Conservation (phyloP, 1,284 basidiomycete species). For the Ganoderma lingzhi region DNA sequence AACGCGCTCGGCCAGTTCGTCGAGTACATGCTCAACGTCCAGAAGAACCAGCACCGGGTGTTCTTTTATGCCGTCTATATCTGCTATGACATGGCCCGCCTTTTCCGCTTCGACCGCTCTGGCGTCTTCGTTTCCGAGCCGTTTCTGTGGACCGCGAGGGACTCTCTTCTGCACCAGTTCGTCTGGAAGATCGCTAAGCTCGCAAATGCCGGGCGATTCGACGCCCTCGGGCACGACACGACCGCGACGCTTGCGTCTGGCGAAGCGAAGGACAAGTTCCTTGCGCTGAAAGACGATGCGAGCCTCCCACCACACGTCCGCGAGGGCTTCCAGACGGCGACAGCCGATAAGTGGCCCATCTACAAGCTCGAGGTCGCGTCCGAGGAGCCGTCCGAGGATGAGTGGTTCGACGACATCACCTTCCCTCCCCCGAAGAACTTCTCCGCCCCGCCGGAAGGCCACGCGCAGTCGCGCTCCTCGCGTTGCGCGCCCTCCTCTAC, state of each 20-base stretch:
- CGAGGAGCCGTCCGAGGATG: background rate
- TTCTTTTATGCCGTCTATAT: background rate
- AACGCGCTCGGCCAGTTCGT: background rate
- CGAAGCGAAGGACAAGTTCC: background rate
- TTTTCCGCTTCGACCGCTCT: constrained; percentile 19
- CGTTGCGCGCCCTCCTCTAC: background rate
- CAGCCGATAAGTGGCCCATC: background rate
- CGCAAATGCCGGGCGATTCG: background rate
- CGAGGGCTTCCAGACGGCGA: constrained; percentile 1
- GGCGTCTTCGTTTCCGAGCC: constrained; percentile 18
- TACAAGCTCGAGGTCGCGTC: constrained; percentile 2
- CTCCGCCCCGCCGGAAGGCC: background rate
- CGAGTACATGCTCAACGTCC: background rate
- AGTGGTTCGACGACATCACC: background rate
- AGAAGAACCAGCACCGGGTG: background rate
- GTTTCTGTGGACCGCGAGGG: constrained; percentile 14
- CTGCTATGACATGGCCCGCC: constrained; percentile 1
- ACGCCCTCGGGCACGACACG: constrained; percentile 28
- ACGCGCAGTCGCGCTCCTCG: background rate
- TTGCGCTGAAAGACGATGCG: background rate
- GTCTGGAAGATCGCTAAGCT: constrained; percentile 25
- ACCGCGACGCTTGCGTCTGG: constrained; percentile 4
- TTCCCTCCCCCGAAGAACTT: background rate
- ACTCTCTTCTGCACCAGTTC: constrained; percentile 15
- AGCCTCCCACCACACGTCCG: background rate